Evolutionary conservation across 768 basidiomycete species (phyloP).

Genomic region (Pleurotus sapidus): DNA sequence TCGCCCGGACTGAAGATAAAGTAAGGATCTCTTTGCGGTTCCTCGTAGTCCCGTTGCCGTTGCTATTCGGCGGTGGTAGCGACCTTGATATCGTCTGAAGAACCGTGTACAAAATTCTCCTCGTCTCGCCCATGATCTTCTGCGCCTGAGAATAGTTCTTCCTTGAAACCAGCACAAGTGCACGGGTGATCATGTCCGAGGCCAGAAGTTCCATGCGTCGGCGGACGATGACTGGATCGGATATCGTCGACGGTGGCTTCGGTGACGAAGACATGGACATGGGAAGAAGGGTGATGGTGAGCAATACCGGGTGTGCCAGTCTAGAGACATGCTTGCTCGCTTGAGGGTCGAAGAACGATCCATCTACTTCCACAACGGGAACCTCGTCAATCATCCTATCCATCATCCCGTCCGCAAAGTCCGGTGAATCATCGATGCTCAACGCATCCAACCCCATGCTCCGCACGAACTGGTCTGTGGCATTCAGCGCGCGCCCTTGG

Average conservation of each 20-base stretch:
- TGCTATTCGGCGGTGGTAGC: constrained; percentile 49
- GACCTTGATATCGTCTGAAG: constrained; percentile 79
- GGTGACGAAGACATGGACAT: constrained; percentile 32
- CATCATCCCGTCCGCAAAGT: constrained; percentile 90
- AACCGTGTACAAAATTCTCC: constrained; percentile 89
- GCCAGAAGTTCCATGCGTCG: constrained; percentile 95
- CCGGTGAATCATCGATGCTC: constrained; percentile 65
- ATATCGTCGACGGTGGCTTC: constrained; percentile 44
- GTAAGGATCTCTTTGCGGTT: constrained; percentile 80
- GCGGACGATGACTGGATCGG: constrained; percentile 88
- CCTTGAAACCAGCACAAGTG: constrained; percentile 86
- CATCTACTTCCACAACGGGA: constrained; percentile 94
- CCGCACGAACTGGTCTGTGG: constrained; percentile 87
- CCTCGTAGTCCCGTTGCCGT: constrained; percentile 47
- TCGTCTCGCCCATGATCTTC: constrained; percentile 88
- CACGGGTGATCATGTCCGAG: constrained; percentile 96
- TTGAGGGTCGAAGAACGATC: constrained; percentile 90
- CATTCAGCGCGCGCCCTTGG: constrained; percentile 51
- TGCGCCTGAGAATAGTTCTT: constrained; percentile 90
- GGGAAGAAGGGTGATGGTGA: constrained; percentile 90
- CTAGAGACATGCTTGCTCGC: constrained; percentile 82
- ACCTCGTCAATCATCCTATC: constrained; percentile 97
- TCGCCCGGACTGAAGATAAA: constrained; percentile 69
- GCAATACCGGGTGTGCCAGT: constrained; percentile 89
- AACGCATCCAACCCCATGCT: constrained; percentile 80